Conservation (phyloP, 768 basidiomycete species). For the Phlebiopsis flavidoalba region DNA sequence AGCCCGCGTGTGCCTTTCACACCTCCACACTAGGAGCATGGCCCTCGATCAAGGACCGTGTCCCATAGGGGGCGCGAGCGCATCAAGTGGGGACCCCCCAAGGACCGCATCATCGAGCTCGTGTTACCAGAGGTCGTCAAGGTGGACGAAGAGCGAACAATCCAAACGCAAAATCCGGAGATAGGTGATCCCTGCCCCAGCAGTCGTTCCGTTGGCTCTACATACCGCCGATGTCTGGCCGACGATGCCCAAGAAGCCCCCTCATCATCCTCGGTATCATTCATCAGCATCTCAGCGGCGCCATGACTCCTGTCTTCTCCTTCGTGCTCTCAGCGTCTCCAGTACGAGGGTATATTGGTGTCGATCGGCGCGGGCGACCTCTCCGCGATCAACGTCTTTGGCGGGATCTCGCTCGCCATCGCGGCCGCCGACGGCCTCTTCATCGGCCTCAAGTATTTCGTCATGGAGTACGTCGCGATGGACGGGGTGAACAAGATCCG, state of each 20-base stretch:
- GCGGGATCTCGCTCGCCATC: constrained; percentile 65
- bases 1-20: too few species aligned
- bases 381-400: constrained; percentile 60
- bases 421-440: constrained; percentile 75
- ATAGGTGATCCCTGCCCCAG: constrained; percentile 18
- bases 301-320: constrained; percentile 90
- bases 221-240: constrained; percentile 56
- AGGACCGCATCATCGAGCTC: constrained; percentile 16
- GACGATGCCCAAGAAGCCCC: constrained; percentile 68
- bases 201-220: constrained; percentile 41
- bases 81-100: constrained; percentile 29
- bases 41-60: not conserved
- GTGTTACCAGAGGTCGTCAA: constrained; percentile 20
- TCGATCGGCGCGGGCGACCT: constrained; percentile 64
- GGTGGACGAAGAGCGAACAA: constrained; percentile 16
- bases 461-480: constrained; percentile 73
- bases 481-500: constrained; percentile 72
- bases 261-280: constrained; percentile 65
- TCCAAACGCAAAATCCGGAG: too few species aligned
- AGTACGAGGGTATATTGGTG: constrained; percentile 74
- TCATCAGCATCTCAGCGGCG: constrained; percentile 70
- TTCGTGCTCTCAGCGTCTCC: constrained; percentile 78
- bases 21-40: constrained; percentile 14
- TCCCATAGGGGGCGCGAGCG: constrained; percentile 30
- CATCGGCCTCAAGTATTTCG: constrained; percentile 69